Percentiles rank a stretch among this genome's conserved stretches.
Evolutionary conservation across 768 basidiomycete species (phyloP).

Genomic region (Rhodotorula graminis): DNA sequence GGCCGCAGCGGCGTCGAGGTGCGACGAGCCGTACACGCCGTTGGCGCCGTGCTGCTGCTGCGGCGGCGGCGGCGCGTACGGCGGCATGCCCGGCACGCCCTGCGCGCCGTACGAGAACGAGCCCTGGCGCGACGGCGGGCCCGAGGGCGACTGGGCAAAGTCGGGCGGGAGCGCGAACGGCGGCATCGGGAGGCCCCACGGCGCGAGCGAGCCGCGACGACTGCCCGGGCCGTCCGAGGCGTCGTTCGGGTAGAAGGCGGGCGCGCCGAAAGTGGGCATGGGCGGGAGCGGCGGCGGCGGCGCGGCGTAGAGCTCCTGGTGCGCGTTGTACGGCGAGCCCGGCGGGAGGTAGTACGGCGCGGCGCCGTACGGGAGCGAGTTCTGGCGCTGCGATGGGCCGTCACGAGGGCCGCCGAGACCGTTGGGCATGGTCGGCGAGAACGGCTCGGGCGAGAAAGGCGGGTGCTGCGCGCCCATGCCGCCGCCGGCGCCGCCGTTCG

Average conservation of each 20-base stretch:
- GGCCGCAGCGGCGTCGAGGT: not conserved
- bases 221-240: not conserved
- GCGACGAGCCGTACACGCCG: not conserved
- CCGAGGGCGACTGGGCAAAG: slow-evolving; percentile 13
- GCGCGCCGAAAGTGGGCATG: slow-evolving; percentile 1
- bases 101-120: slow-evolving; percentile 29
- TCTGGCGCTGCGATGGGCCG: slow-evolving; percentile 10
- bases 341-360: slow-evolving; percentile 17
- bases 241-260: slow-evolving; percentile 7
- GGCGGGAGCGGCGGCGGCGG: not conserved
- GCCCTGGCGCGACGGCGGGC: slow-evolving; percentile 28
- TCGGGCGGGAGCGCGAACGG: slow-evolving; percentile 30
- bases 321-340: slow-evolving; percentile 14
- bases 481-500: not conserved
- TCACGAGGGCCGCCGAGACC: not conserved
- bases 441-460: slow-evolving; percentile 12
- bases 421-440: not conserved
- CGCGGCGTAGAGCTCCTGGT: slow-evolving; percentile 15
- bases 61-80: slow-evolving; percentile 5
- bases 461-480: not conserved
- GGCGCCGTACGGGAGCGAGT: slow-evolving; percentile 4
- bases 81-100: not conserved
- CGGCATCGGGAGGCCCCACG: slow-evolving; percentile 34
- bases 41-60: not conserved
- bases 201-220: not conserved